Percentiles rank a stretch among this genome's conserved stretches.
phyloP scores from a whole-genome alignment of 371 early-diverging fungal genomes.

The Blakeslea trispora region DNA sequence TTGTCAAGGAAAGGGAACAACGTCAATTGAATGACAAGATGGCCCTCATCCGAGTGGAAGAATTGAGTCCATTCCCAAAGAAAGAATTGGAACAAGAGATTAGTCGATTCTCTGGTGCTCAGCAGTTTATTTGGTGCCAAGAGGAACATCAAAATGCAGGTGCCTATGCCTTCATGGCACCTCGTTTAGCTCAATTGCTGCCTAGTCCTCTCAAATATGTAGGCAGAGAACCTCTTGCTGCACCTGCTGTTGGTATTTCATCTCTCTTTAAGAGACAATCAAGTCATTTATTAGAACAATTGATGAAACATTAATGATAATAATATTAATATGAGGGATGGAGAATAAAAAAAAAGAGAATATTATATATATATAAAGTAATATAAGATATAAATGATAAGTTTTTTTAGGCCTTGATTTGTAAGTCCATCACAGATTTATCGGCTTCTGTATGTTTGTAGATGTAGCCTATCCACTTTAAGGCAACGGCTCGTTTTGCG shows the following conservation, averaged over 20 bases:
- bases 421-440: constrained; percentile 37
- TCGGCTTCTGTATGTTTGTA: constrained; percentile 47
- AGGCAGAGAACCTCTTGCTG: constrained; percentile 72
- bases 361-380: no score
- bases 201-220: constrained; percentile 63
- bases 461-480: constrained; percentile 50
- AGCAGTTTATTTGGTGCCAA: constrained; percentile 89
- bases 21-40: constrained; percentile 69
- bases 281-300: constrained; percentile 34
- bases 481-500: constrained; percentile 46
- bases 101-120: constrained; percentile 60
- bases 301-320: constrained; percentile 5
- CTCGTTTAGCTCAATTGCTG: constrained; percentile 77
- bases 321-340: not conserved
- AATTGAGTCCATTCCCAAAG: constrained; percentile 92
- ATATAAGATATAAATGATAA: not conserved
- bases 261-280: constrained; percentile 39
- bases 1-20: constrained; percentile 73
- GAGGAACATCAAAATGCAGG: constrained; percentile 97
- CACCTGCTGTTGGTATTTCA: constrained; percentile 77
- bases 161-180: constrained; percentile 84
- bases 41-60: constrained; percentile 88
- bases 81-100: constrained; percentile 68
- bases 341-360: no score
- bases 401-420: constrained; percentile 19